Evolutionary conservation across 2,329 filamentous ascomycete genomes (phyloP), one percentile per base, ranked within the genome.

Genomic region (Tympanopsis confertula): DNA sequence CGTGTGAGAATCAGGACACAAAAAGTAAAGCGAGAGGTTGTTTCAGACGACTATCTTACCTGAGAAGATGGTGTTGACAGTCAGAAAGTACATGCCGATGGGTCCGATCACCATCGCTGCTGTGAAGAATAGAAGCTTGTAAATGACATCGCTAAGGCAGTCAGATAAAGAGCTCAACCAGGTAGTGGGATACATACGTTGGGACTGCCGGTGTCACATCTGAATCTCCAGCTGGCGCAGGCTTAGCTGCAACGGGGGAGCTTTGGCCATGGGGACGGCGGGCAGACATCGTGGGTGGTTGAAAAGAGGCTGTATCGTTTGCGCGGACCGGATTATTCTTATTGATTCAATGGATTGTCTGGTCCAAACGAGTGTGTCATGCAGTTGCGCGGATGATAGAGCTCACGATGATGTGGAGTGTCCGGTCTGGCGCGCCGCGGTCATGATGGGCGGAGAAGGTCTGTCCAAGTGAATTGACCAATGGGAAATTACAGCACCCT

Each of bases 101-200:
- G 78, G 78, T 13, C 69, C 58, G 7, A 65, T 63, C 42, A 80
- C 61, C 76, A 82, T 82, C 44, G 75, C 75, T 35, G 72, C 62
- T 1, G 75, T 79, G 56, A 81, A 81, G 45, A 63, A 64, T 18
- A 82, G 65, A 20, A 82, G 63, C 55, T 82, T 82, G 54, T 66
- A 64, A 41, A 82, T 76, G 33, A 81, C 74, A 43, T 68, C 61
- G 39, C 74, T 69, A 40, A n/a, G 12, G 17, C 15, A 33, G 7
- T 13, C 15, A 15, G 10, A 10, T 12, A 18, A 7, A 33, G 10
- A 33, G 12, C 7, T 33, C 30, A 28, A 28, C n/a, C n/a, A 10
- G n/a, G 10, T 10, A 10, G n/a, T 28, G 24, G n/a, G 24, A 28
- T n/a, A 26, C 22, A n/a, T 33, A 33, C 30, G 30, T 15, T 12